Percentiles rank a stretch among this genome's conserved stretches.
These are phyloP conservation scores for Macroventuria anomochaeta DNA, from an alignment of 2,329 filamentous ascomycete species.

Conservation along the genomic window DNA sequence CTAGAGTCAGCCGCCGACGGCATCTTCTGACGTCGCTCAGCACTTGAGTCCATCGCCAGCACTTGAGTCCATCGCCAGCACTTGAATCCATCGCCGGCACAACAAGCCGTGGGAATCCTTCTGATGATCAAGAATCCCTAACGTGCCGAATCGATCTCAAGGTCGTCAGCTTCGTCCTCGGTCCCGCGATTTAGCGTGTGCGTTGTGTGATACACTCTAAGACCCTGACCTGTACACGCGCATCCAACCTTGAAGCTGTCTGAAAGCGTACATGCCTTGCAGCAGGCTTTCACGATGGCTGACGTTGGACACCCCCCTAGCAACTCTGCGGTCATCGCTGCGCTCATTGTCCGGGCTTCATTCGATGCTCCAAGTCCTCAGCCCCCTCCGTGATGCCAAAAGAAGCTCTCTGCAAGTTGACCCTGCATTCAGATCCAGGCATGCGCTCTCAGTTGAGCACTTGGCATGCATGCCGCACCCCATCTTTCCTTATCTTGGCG, in stretches of 20 bases:
- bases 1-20: constrained; percentile 4
- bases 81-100: not conserved
- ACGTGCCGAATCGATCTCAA: not conserved
- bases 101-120: constrained; percentile 1
- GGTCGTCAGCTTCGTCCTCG: not conserved
- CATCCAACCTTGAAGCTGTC: not conserved
- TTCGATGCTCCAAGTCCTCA: not conserved
- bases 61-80: not conserved
- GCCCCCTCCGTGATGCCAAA: not conserved
- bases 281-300: constrained; percentile 1
- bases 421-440: constrained; percentile 10
- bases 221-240: not conserved
- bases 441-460: constrained; percentile 3
- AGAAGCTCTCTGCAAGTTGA: constrained; percentile 11
- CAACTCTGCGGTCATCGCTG: not conserved
- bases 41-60: not conserved
- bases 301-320: not conserved
- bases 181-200: not conserved
- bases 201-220: not conserved
- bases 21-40: constrained; percentile 9
- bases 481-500: constrained; percentile 4
- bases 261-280: not conserved
- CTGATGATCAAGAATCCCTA: not conserved
- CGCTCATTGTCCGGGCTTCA: not conserved
- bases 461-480: constrained; percentile 9